Evolutionary conservation across 108 stramenopile species (phyloP).

Genomic region (Schizochytrium sp.): DNA sequence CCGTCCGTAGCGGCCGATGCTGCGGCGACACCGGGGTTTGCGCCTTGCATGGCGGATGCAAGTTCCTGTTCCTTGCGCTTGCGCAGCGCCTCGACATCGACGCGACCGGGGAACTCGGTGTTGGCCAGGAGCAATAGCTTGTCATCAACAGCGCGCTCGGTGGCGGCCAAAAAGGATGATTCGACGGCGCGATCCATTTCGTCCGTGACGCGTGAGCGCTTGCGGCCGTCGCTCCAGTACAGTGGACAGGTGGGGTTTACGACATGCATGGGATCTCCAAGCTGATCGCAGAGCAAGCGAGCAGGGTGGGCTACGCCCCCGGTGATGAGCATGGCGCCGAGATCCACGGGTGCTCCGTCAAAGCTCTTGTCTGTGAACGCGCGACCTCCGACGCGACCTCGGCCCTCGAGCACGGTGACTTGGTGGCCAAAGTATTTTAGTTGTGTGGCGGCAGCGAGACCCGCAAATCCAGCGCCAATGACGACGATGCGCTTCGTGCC

Average conservation of each 20-base stretch:
- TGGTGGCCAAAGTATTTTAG: background rate
- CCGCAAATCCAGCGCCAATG: slow-evolving; percentile 7
- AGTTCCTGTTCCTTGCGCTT: background rate
- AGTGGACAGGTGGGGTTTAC: background rate
- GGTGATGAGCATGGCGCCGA: slow-evolving; percentile 13
- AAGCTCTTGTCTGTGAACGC: background rate
- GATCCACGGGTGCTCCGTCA: background rate
- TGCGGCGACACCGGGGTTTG: too few relatives aligned
- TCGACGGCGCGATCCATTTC: background rate
- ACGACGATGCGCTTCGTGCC: background rate
- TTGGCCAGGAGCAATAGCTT: background rate
- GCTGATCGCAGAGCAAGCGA: background rate
- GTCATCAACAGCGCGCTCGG: background rate
- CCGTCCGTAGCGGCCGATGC: too few relatives aligned
- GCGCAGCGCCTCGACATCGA: background rate
- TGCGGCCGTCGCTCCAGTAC: background rate
- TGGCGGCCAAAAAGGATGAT: background rate
- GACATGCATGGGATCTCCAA: background rate
- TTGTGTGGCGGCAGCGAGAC: background rate
- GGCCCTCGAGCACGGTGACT: background rate
- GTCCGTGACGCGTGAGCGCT: background rate
- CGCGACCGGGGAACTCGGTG: background rate
- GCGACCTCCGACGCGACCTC: slow-evolving; percentile 4
- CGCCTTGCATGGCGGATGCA: too few relatives aligned
- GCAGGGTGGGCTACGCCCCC: background rate